Percentiles rank a stretch among this genome's conserved stretches.
Evolutionary conservation across 2,329 filamentous ascomycete species (phyloP).

Genomic region (Cylindrodendrum hubeiense): DNA sequence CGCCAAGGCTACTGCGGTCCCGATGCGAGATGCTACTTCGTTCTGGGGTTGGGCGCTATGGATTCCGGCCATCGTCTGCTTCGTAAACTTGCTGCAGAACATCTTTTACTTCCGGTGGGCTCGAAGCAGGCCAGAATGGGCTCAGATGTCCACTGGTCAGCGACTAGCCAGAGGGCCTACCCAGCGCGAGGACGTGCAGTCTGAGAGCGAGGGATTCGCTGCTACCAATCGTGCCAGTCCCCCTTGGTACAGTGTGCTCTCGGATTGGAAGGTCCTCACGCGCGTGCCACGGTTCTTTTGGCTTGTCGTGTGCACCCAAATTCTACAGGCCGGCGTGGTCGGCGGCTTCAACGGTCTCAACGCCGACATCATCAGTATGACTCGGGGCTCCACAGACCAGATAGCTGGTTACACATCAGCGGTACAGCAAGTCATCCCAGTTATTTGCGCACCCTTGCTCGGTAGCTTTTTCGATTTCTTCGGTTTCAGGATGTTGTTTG

Average conservation of each 20-base stretch:
- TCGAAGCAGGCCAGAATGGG: conserved; percentile 36
- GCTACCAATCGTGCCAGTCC: neutral
- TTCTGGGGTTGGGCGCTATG: conserved; percentile 47
- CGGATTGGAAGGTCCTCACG: conserved; percentile 22
- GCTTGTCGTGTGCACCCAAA: conserved; percentile 38
- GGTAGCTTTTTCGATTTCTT: conserved; percentile 39
- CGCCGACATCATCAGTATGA: conserved; percentile 39
- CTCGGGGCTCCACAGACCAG: conserved; percentile 42
- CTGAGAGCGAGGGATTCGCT: neutral
- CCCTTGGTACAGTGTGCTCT: neutral
- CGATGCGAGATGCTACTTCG: conserved; percentile 41
- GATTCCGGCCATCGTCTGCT: conserved; percentile 41
- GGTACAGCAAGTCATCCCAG: conserved; percentile 43
- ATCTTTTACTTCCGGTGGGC: conserved; percentile 43
- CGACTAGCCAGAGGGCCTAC: conserved; percentile 10
- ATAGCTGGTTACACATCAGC: conserved; percentile 44
- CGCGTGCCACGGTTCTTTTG: conserved; percentile 42
- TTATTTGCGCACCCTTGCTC: conserved; percentile 40
- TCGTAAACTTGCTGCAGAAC: conserved; percentile 36
- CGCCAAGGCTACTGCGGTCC: conserved; percentile 42
- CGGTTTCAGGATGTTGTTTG: conserved; percentile 42
- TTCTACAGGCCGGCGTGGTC: conserved; percentile 38
- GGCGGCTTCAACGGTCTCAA: conserved; percentile 37
- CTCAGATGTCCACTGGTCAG: conserved; percentile 39
- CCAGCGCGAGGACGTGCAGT: neutral